These are phyloP conservation scores for Entomortierella chlamydospora DNA, from an alignment of 192 early-diverging fungal species.

Conservation along the genomic window DNA sequence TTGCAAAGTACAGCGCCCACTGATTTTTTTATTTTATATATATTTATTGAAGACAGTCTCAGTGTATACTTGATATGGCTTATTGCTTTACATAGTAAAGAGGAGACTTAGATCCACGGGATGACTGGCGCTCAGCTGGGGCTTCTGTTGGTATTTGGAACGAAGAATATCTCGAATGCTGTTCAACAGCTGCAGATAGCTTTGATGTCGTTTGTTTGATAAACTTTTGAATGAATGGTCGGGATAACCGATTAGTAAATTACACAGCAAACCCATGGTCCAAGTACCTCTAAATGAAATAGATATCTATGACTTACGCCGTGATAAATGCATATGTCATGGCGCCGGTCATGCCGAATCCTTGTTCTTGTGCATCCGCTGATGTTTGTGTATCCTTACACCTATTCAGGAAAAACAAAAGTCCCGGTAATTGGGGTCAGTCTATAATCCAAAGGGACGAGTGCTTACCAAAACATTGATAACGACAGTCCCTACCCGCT, in stretches of 20 bases:
- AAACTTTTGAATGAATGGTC: constrained; percentile 44
- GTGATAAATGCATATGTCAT: constrained; percentile 80
- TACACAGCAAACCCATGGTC: constrained; percentile 39
- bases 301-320: constrained; percentile 50
- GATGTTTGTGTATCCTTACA: constrained; percentile 88
- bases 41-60: background rate
- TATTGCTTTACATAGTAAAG: constrained; percentile 50
- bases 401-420: constrained; percentile 36
- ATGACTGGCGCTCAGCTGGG: constrained; percentile 73
- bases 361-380: constrained; percentile 76
- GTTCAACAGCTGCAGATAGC: constrained; percentile 79
- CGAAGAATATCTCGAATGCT: constrained; percentile 72
- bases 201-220: constrained; percentile 67
- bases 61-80: too few species aligned
- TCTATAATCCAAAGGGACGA: background rate
- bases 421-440: background rate
- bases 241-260: constrained; percentile 34
- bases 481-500: constrained; percentile 61
- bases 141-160: constrained; percentile 78
- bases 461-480: background rate
- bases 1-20: too few species aligned
- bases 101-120: constrained; percentile 37
- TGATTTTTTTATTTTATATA: constrained; percentile 6
- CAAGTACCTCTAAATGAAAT: too few species aligned
- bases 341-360: constrained; percentile 70